phyloP scores from a whole-genome alignment of 2,329 filamentous ascomycete genomes.

The Fusarium robinianum region DNA sequence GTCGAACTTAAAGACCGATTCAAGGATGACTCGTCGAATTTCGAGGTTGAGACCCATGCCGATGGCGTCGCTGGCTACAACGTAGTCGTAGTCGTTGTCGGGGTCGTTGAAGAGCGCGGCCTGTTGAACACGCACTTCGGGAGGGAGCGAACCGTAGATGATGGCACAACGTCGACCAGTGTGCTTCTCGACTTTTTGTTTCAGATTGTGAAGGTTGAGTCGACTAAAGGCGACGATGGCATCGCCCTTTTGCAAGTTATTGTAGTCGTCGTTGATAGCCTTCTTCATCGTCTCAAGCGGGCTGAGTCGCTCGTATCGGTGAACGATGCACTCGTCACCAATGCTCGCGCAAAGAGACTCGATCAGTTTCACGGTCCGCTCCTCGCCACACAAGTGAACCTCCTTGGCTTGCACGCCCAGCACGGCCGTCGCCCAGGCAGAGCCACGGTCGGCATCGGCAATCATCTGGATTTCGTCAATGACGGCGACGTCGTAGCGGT shows the following conservation, averaged over 20 bases:
- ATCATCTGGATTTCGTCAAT: conserved; percentile 99
- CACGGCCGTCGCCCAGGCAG: conserved; percentile 92
- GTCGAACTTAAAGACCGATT: conserved; percentile 74
- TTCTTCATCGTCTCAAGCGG: conserved; percentile 68
- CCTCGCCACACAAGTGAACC: conserved; percentile 91
- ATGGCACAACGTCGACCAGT: conserved; percentile 86
- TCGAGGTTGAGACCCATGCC: conserved; percentile 96
- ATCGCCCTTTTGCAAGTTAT: conserved; percentile 80
- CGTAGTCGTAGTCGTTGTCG: conserved; percentile 90
- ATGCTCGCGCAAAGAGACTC: conserved; percentile 74
- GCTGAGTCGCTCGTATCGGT: conserved; percentile 82
- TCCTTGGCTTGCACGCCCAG: conserved; percentile 86
- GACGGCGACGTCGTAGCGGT: conserved; percentile 80
- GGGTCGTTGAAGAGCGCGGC: conserved; percentile 94
- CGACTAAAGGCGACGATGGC: conserved; percentile 88
- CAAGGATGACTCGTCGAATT: conserved; percentile 89
- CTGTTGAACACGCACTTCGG: conserved; percentile 90
- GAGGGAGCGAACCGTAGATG: conserved; percentile 88
- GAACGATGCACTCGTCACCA: conserved; percentile 81
- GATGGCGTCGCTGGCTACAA: conserved; percentile 94
- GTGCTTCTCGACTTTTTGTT: conserved; percentile 72
- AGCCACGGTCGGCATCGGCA: conserved; percentile 75
- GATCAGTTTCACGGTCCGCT: conserved; percentile 78
- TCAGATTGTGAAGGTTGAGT: conserved; percentile 78
- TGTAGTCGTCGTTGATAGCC: conserved; percentile 67